These are phyloP conservation scores for Powellomyces hirtus DNA, from an alignment of 192 early-diverging fungal genomes.

Conservation along the genomic window DNA sequence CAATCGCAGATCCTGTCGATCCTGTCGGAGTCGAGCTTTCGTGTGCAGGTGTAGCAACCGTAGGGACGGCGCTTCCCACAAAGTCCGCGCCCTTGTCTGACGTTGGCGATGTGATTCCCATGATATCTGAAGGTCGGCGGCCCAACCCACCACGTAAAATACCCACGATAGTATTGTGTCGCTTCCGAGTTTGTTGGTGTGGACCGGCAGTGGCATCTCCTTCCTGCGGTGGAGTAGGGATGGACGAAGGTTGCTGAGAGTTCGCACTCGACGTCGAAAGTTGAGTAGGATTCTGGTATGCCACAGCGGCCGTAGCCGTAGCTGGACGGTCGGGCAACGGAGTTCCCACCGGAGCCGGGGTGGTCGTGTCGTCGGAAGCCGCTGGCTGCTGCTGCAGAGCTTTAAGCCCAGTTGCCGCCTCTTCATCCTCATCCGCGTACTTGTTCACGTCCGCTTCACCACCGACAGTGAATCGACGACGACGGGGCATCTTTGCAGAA, in stretches of 20 bases:
- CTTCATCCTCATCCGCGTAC: slow-evolving; percentile 45
- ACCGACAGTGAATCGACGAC: slow-evolving; percentile 50
- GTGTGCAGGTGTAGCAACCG: slow-evolving; percentile 7
- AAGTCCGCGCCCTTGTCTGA: slow-evolving; percentile 21
- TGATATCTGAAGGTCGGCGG: slow-evolving; percentile 46
- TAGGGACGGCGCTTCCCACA: slow-evolving; percentile 9
- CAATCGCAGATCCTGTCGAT: not conserved
- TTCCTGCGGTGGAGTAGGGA: not conserved
- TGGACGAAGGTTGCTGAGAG: not conserved
- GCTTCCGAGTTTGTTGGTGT: slow-evolving; percentile 45
- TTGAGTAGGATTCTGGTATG: too few species aligned
- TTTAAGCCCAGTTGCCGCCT: slow-evolving; percentile 36
- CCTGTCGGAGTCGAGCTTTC: not conserved
- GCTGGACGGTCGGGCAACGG: slow-evolving; percentile 23
- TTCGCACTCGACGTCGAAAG: too few species aligned
- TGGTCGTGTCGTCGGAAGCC: slow-evolving; percentile 16
- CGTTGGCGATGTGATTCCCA: slow-evolving; percentile 12
- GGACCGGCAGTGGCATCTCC: slow-evolving; percentile 9
- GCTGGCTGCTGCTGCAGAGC: slow-evolving; percentile 10
- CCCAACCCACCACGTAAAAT: slow-evolving; percentile 41
- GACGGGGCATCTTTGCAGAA: slow-evolving; percentile 2
- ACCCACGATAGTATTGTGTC: slow-evolving; percentile 58
- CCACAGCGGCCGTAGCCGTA: not conserved
- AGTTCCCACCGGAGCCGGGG: slow-evolving; percentile 29
- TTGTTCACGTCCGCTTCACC: slow-evolving; percentile 45